phyloP scores from a whole-genome alignment of 192 early-diverging fungal species.

The Coemansia sp. region DNA sequence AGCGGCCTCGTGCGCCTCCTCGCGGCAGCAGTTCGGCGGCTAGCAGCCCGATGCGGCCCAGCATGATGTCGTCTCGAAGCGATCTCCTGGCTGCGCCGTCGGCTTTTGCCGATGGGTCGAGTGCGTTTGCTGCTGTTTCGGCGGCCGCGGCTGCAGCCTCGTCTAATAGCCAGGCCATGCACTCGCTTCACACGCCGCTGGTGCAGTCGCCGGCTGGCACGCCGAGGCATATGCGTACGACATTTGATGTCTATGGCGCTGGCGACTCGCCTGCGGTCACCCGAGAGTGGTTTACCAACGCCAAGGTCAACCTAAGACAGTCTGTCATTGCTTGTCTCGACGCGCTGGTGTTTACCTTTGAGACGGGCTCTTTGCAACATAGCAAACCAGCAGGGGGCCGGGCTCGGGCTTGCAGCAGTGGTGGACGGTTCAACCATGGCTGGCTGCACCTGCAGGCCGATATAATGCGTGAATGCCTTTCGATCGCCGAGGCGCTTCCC shows the following conservation, averaged over 20 bases:
- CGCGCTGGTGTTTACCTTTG: constrained; percentile 26
- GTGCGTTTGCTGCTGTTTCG: constrained; percentile 46
- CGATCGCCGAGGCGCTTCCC: constrained; percentile 44
- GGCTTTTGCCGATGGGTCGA: constrained; percentile 39
- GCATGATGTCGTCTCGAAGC: constrained; percentile 12
- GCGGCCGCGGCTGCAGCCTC: constrained; percentile 33
- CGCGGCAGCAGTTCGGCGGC: not conserved
- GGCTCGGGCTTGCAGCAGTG: not conserved
- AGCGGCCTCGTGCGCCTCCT: not conserved
- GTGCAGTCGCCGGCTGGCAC: constrained; percentile 2
- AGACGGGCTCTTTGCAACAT: not conserved
- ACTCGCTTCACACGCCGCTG: not conserved
- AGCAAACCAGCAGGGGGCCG: not conserved
- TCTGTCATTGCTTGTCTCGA: constrained; percentile 40
- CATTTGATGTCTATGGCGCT: constrained; percentile 6
- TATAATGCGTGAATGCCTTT: constrained; percentile 45
- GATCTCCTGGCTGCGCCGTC: constrained; percentile 28
- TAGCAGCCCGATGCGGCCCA: constrained; percentile 7
- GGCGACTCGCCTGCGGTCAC: not conserved
- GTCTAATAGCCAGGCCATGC: constrained; percentile 7
- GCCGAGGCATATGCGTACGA: constrained; percentile 1
- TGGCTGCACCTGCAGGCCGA: constrained; percentile 47
- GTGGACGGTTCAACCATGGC: constrained; percentile 1
- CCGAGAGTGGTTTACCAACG: constrained; percentile 26
- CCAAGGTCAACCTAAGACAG: constrained; percentile 12